Base-by-base conservation (phyloP, 768 basidiomycete species). In the Boletus pseudo-olivaceus region DNA sequence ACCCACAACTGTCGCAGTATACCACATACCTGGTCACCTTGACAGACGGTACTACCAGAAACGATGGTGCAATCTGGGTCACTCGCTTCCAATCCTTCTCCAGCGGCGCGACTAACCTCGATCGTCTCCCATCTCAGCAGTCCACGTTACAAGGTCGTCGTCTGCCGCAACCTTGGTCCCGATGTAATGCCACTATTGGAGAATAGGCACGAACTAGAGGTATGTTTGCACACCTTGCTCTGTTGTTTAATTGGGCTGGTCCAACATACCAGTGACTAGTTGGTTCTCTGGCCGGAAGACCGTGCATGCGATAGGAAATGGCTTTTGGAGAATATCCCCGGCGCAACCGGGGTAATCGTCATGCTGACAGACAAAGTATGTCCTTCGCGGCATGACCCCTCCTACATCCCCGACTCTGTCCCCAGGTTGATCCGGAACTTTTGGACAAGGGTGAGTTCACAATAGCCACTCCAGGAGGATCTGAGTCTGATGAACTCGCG, bases 301-400 rank as follows among this genome's bases (percentile, higher is more conserved):
- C 60, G 75, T 6, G 63, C 72, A 2, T 87, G 82, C 53, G 79
- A 82, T 37, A 75, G 84, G 15, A 61, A 76, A 20, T 96, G 92
- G 93, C 70, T 95, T 4, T 70, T 93, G 20, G 76, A 87, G 49
- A 87, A 93, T 56, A 74, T 84, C 7, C 68, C 71, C n/a, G 90
- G 86, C 5, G 83, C 87, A 3, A 62, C 70, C 9, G 94, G 87
- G 5, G 63, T 82, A 1, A 68, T 86, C 14, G 76, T 88, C 23
- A 84, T 87, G 76, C 63, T 91, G 2, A 74, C 82, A 0, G 93
- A 95, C 49, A 86, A 85, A 72, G 93, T 88, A 57, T 34, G 62
- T 57, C 40, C 19, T 39, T 20, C 7, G n/a, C 2, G 4, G 19
- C 27, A 30, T 23, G 17, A n/a, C 8, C 23, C 14, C 2, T 29